These are phyloP conservation scores for Euphrasia confusa DNA, from an alignment of 257 asterid genomes.

Conservation along the genomic window DNA sequence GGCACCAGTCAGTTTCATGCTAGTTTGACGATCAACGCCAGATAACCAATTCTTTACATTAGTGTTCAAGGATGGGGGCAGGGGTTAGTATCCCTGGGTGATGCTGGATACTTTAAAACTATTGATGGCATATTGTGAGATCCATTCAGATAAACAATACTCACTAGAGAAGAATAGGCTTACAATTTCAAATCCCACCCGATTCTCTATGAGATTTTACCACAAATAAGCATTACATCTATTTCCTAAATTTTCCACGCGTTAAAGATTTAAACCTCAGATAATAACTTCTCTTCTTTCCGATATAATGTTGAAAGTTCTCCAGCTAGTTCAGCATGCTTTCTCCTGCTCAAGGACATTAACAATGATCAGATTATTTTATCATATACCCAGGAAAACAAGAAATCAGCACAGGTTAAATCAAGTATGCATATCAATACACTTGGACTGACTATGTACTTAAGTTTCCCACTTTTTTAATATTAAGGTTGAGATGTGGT, in stretches of 20 bases:
- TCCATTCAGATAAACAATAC: too few relatives aligned
- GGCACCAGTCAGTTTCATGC: constrained; percentile 1
- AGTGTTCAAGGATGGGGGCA: background rate
- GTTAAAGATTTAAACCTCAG: constrained; percentile 66
- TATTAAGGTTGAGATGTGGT: constrained; percentile 12
- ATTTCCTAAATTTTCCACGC: background rate
- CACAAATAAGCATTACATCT: constrained; percentile 1
- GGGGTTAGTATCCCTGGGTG: background rate
- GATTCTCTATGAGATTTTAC: background rate
- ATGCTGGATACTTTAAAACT: constrained; percentile 1
- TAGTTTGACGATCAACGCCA: background rate
- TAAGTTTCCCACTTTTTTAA: constrained; percentile 13
- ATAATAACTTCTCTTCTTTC: constrained; percentile 79
- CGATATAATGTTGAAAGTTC: constrained; percentile 80
- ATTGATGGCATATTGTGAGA: background rate
- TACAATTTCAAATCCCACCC: constrained; percentile 9
- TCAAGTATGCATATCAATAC: constrained; percentile 17
- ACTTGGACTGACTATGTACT: constrained; percentile 13
- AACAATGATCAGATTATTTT: constrained; percentile 12
- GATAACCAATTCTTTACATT: background rate
- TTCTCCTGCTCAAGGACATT: constrained; percentile 68
- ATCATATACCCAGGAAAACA: constrained; percentile 12
- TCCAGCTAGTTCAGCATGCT: constrained; percentile 89
- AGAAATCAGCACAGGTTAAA: constrained; percentile 1
- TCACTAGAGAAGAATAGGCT: background rate